phyloP scores from a whole-genome alignment of 192 early-diverging fungal species.

The Linnemannia schmuckeri region DNA sequence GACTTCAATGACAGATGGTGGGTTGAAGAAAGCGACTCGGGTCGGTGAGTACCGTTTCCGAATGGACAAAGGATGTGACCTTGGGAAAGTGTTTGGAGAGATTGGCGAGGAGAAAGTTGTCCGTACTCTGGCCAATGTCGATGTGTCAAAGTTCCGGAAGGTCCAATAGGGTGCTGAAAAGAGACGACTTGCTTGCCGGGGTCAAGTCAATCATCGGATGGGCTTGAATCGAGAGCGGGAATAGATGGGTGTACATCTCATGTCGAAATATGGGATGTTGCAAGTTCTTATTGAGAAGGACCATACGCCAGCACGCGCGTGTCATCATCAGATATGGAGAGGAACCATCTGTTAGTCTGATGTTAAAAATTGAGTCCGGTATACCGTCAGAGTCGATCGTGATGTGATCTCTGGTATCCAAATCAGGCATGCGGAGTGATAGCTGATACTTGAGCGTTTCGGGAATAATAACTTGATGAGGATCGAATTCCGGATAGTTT shows the following conservation, averaged over 20 bases:
- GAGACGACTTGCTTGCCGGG: not conserved
- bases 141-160: not conserved
- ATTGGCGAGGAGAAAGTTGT: not conserved
- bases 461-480: no score
- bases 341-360: rapidly evolving
- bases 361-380: not conserved
- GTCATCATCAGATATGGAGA: not conserved
- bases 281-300: not conserved
- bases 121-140: not conserved
- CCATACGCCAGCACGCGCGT: not conserved
- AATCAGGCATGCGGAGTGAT: no score
- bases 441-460: no score
- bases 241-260: no score
- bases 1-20: no score
- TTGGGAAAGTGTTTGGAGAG: not conserved
- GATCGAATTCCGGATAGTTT: no score
- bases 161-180: not conserved
- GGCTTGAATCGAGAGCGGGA: no score
- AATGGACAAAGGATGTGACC: not conserved
- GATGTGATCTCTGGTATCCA: no score
- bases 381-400: not conserved
- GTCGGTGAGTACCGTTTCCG: not conserved
- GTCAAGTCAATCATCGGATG: not conserved
- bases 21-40: not conserved
- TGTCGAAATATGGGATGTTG: not conserved